Percentiles rank a stretch among this genome's conserved stretches.
Conservation (phyloP, 2,329 filamentous ascomycete genomes). For the Colletotrichum phormii region DNA sequence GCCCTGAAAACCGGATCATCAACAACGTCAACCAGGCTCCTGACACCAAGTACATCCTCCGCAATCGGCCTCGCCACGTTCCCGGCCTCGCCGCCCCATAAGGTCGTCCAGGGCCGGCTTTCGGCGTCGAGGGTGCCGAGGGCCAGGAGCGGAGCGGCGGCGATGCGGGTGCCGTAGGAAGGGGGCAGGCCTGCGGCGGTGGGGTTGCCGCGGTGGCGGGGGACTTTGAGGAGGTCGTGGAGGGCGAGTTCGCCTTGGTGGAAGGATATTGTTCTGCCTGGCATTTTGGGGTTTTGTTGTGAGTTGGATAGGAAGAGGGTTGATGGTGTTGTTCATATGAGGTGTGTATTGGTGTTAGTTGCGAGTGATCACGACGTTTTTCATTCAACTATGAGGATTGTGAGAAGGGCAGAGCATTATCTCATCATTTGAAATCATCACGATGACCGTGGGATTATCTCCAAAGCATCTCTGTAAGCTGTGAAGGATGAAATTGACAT, state of each 20-base stretch:
- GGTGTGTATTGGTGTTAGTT: not conserved
- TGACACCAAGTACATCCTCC: constrained; percentile 72
- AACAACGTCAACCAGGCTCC: constrained; percentile 67
- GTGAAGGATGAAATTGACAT: not conserved
- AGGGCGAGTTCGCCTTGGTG: constrained; percentile 76
- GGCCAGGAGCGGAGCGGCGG: constrained; percentile 74
- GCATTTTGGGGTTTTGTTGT: constrained; percentile 40
- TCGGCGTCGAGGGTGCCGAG: constrained; percentile 77
- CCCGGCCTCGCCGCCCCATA: constrained; percentile 81
- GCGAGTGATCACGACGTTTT: not conserved
- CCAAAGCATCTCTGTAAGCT: not conserved
- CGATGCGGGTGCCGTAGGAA: constrained; percentile 70
- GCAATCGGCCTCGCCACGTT: constrained; percentile 72
- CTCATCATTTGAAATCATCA: not conserved
- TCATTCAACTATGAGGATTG: no score
- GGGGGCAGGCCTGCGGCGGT: constrained; percentile 72
- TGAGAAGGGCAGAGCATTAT: not conserved
- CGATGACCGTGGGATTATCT: no score
- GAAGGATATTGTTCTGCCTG: constrained; percentile 54
- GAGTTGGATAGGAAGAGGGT: constrained; percentile 10
- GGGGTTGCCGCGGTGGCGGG: constrained; percentile 69
- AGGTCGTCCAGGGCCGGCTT: constrained; percentile 78
- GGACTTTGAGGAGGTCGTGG: constrained; percentile 70
- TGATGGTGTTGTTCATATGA: constrained; percentile 19
- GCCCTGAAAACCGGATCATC: constrained; percentile 78